Evolutionary conservation across 2,329 filamentous ascomycete genomes (phyloP).

Genomic region (Fusarium stilboides): DNA sequence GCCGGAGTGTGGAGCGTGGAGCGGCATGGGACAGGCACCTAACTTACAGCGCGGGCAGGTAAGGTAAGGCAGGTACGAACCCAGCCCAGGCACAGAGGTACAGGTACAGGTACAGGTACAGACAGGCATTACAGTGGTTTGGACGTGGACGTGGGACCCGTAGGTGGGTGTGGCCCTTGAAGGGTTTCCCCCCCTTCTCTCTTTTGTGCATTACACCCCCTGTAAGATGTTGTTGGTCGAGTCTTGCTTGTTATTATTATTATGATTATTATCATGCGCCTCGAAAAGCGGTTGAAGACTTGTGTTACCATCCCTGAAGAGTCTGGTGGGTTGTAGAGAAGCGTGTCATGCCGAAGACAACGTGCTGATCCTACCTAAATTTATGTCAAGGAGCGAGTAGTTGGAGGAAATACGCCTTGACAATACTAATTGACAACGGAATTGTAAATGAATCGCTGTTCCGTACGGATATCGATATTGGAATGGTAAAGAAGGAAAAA

Average conservation of each 20-base stretch:
- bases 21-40: slow-evolving; percentile 38
- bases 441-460: no score
- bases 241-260: slow-evolving; percentile 38
- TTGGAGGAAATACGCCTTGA: no score
- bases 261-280: slow-evolving; percentile 45
- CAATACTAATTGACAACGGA: no score
- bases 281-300: slow-evolving; percentile 46
- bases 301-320: slow-evolving; percentile 44
- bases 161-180: slow-evolving; percentile 46
- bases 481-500: background rate
- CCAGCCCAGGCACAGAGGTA: slow-evolving; percentile 26
- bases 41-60: slow-evolving; percentile 27
- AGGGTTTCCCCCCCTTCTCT: slow-evolving; percentile 30
- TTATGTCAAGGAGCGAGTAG: no score
- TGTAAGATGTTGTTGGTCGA: slow-evolving; percentile 46
- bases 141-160: slow-evolving; percentile 44
- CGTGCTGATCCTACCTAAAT: background rate
- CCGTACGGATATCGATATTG: no score
- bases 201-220: slow-evolving; percentile 46
- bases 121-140: slow-evolving; percentile 37
- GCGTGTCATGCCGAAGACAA: slow-evolving; percentile 2
- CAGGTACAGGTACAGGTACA: slow-evolving; percentile 32
- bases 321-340: slow-evolving; percentile 16
- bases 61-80: slow-evolving; percentile 23
- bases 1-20: slow-evolving; percentile 49